Evolutionary conservation across 2,329 filamentous ascomycete genomes (phyloP).

Genomic region (Colletotrichum theobromicola): DNA sequence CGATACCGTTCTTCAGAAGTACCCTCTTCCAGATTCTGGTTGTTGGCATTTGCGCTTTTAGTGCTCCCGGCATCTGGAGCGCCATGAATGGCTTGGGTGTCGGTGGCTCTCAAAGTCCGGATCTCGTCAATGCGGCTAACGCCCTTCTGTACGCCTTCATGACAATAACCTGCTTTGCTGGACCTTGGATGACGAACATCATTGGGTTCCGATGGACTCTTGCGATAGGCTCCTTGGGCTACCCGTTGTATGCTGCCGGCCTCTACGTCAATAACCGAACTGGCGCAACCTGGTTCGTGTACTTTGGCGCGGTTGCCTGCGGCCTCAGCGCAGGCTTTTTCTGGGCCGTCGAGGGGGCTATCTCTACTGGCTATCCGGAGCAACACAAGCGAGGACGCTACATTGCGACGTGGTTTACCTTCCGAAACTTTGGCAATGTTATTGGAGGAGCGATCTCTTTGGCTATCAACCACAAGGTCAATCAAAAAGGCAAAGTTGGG

Average conservation of each 20-base stretch:
- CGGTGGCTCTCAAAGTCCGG: conserved; percentile 44
- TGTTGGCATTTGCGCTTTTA: conserved; percentile 44
- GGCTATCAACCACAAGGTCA: conserved; percentile 45
- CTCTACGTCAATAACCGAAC: conserved; percentile 63
- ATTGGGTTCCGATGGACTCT: conserved; percentile 42
- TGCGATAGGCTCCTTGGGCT: conserved; percentile 58
- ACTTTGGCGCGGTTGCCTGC: not conserved
- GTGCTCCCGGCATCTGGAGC: conserved; percentile 46
- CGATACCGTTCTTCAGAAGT: conserved; percentile 27
- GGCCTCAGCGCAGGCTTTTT: conserved; percentile 70
- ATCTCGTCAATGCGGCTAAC: conserved; percentile 50
- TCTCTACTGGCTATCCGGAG: conserved; percentile 68
- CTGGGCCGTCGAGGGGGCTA: conserved; percentile 72
- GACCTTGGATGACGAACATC: conserved; percentile 40
- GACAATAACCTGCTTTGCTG: conserved; percentile 46
- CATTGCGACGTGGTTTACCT: conserved; percentile 55
- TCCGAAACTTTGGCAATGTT: conserved; percentile 45
- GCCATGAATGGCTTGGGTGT: conserved; percentile 45
- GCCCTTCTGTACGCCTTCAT: conserved; percentile 50
- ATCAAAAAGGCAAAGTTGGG: conserved; percentile 40
- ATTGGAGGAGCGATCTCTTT: conserved; percentile 56
- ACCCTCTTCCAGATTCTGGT: conserved; percentile 43
- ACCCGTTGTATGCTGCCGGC: conserved; percentile 67
- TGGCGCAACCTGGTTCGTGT: conserved; percentile 49
- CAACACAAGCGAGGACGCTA: conserved; percentile 63